A percentile compares a stretch with the other conserved stretches of the same genome.
These are phyloP conservation scores for Pseudogymnoascus sp. DNA, from an alignment of 2,329 filamentous ascomycete species.

Conservation along the genomic window DNA sequence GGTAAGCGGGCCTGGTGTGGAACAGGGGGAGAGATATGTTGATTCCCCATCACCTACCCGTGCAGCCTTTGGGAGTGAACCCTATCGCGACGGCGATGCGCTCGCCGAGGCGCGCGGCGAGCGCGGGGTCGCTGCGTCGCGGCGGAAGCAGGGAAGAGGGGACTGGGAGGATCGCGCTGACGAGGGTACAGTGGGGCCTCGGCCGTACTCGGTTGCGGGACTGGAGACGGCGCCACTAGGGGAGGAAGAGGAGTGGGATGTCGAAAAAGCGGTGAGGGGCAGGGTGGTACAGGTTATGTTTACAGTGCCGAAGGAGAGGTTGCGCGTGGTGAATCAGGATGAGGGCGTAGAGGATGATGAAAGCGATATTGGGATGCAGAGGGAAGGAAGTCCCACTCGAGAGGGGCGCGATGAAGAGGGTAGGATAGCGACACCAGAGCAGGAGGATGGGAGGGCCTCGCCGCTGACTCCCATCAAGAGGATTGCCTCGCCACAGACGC, in stretches of 20 bases:
- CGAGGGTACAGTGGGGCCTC: constrained; percentile 13
- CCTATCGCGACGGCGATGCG: constrained; percentile 2
- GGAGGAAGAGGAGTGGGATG: constrained; percentile 54
- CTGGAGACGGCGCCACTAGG: constrained; percentile 25
- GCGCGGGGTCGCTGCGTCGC: constrained; percentile 40
- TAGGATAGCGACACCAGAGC: background rate
- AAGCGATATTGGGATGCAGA: constrained; percentile 32
- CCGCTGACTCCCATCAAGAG: background rate
- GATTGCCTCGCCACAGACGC: background rate
- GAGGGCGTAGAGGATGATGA: constrained; percentile 35
- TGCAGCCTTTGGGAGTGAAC: constrained; percentile 20
- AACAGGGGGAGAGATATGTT: background rate
- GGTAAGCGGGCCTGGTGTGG: constrained; percentile 1
- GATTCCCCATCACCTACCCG: constrained; percentile 8
- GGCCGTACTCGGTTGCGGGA: constrained; percentile 4
- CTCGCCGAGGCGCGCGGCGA: constrained; percentile 40
- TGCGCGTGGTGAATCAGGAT: constrained; percentile 85
- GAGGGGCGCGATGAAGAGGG: background rate
- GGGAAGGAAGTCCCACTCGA: constrained; percentile 21
- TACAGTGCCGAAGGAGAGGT: constrained; percentile 78
- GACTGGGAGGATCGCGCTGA: constrained; percentile 42
- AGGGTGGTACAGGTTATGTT: constrained; percentile 81
- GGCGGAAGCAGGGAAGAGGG: constrained; percentile 42
- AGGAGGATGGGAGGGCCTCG: background rate
- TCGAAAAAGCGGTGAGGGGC: constrained; percentile 65